Evolutionary conservation across 1,139 yeast species (phyloP), one percentile per base, ranked within the genome.

Genomic region (Wickerhamomyces sp.): DNA sequence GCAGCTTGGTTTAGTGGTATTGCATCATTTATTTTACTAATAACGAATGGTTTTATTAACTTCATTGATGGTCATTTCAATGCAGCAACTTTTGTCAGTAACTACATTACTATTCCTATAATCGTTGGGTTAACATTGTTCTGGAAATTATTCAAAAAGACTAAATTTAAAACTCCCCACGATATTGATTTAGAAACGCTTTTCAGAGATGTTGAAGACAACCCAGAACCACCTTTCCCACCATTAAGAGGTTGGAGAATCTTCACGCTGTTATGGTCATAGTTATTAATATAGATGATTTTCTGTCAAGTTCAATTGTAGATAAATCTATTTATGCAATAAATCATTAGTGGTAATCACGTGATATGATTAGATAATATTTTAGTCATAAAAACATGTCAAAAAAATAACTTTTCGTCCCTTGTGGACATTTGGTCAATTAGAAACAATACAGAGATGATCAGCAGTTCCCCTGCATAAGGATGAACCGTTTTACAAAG

Each of bases 401-500:
- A n/a, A n/a, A n/a, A n/a, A n/a, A n/a, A n/a, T n/a, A n/a, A 19
- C 16, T 27, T 26, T 15, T 25, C 20, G 43, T 44, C 63, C 70
- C 67, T 63, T 63, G 66, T 66, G 73, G 76, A 70, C 76, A 65
- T 67, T 69, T 70, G 70, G 78, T 72, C 76, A 73, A 73, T 68
- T 73, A 63, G 77, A 72, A 82, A 82, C 86, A 82, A 82, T 82
- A 83, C 92, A 83, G 90, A 83, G 92, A 83, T 81, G 89, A 82
- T 83, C 83, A 82, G 90, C 90, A 83, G 85, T 84, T 87, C 86
- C 89, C 90, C 86, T 83, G 90, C 90, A 83, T 82, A 82, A 82
- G 86, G 90, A 82, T 82, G 90, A 82, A 88, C 84, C 89, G 89
- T 87, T 81, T 77, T 81, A 81, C 89, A 81, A 81, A 81, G 88